phyloP scores from a whole-genome alignment of 345 rosid genomes.

The Luvunga scandens region DNA sequence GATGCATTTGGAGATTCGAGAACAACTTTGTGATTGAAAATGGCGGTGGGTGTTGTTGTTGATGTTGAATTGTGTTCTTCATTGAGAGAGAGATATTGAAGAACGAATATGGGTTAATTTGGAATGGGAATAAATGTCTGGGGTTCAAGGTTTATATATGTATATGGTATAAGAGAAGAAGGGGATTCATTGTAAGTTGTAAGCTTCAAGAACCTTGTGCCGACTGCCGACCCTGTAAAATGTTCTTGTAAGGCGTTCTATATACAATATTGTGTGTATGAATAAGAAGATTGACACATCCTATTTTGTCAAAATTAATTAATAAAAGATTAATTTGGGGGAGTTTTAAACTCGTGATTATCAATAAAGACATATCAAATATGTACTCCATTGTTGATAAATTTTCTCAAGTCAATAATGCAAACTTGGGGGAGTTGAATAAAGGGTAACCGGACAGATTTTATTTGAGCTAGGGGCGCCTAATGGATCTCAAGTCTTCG shows the following conservation, averaged over 20 bases:
- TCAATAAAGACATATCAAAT: no score
- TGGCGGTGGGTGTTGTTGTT: background rate
- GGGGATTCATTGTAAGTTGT: background rate
- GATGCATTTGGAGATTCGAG: constrained; percentile 24
- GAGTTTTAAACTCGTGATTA: background rate
- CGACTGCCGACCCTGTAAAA: background rate
- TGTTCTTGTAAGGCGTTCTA: background rate
- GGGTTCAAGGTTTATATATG: background rate
- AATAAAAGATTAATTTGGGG: background rate
- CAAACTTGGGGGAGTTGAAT: no score
- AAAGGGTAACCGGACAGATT: no score
- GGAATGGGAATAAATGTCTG: background rate
- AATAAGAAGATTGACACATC: background rate
- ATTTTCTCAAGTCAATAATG: no score
- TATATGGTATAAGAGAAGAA: background rate
- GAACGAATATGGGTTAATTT: background rate
- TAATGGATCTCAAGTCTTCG: no score
- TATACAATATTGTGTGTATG: no score
- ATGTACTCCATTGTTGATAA: no score
- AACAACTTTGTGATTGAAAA: constrained; percentile 1
- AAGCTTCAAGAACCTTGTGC: background rate
- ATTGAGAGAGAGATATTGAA: background rate
- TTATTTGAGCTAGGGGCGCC: no score
- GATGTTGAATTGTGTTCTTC: background rate
- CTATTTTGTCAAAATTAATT: background rate